A percentile compares a stretch with the other conserved stretches of the same genome.
phyloP scores from a whole-genome alignment of 2,329 filamentous ascomycete genomes.

The Scedosporium dehoogii region DNA sequence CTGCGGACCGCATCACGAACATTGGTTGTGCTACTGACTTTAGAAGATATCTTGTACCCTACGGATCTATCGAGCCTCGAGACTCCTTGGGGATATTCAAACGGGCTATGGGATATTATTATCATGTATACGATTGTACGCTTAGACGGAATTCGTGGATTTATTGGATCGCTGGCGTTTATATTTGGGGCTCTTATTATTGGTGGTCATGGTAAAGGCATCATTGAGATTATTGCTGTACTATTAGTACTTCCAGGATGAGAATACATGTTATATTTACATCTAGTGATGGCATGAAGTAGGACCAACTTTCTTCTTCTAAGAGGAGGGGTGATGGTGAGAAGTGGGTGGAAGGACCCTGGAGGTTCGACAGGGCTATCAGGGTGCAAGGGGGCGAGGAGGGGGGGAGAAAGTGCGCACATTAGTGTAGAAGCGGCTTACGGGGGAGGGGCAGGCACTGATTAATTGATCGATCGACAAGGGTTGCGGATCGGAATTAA shows the following conservation, averaged over 20 bases:
- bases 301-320: neutral
- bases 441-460: too few relatives aligned
- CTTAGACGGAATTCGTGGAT: neutral
- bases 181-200: neutral
- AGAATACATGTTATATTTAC: neutral
- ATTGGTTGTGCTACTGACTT: neutral
- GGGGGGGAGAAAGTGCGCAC: too few relatives aligned
- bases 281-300: neutral
- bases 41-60: neutral
- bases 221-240: too few relatives aligned
- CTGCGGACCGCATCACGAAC: too few relatives aligned
- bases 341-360: too few relatives aligned
- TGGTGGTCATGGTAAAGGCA: neutral
- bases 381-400: too few relatives aligned
- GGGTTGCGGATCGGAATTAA: too few relatives aligned
- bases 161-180: neutral
- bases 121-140: neutral
- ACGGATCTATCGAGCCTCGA: too few relatives aligned
- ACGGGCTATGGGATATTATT: neutral
- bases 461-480: too few relatives aligned
- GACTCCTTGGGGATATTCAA: neutral
- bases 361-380: too few relatives aligned
- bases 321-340: neutral
- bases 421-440: too few relatives aligned
- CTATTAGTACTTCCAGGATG: too few relatives aligned